A percentile compares a stretch with the other conserved stretches of the same genome.
phyloP scores from a whole-genome alignment of 345 rosid genomes.

The Brassica cretica region DNA sequence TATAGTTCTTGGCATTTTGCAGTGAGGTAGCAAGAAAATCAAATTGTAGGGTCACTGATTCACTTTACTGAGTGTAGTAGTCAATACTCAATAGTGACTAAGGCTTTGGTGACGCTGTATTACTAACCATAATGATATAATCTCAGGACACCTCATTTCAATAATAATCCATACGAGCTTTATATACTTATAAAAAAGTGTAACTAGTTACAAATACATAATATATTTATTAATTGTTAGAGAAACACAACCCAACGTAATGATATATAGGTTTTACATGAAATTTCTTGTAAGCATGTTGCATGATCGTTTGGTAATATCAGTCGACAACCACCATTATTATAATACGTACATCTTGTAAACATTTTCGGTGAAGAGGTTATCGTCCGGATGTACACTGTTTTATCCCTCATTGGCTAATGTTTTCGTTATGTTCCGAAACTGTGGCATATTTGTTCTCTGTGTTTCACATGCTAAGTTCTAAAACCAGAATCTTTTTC shows the following conservation, averaged over 20 bases:
- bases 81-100: background rate
- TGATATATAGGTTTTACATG: background rate
- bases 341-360: background rate
- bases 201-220: background rate
- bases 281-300: background rate
- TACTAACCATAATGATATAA: no score
- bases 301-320: background rate
- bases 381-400: background rate
- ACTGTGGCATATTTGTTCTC: background rate
- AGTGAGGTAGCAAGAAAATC: background rate
- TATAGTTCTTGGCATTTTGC: conserved; percentile 7
- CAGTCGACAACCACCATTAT: background rate
- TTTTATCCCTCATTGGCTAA: background rate
- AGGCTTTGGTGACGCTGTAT: background rate
- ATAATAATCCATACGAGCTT: background rate
- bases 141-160: no score
- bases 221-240: background rate
- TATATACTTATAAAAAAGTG: background rate
- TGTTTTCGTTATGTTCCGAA: background rate
- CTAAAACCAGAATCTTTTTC: background rate
- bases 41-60: conserved; percentile 12
- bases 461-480: background rate
- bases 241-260: background rate
- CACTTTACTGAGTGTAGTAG: background rate
- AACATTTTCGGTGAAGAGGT: background rate